phyloP scores from a whole-genome alignment of 257 asterid genomes.

The Solanum tarapatanum region DNA sequence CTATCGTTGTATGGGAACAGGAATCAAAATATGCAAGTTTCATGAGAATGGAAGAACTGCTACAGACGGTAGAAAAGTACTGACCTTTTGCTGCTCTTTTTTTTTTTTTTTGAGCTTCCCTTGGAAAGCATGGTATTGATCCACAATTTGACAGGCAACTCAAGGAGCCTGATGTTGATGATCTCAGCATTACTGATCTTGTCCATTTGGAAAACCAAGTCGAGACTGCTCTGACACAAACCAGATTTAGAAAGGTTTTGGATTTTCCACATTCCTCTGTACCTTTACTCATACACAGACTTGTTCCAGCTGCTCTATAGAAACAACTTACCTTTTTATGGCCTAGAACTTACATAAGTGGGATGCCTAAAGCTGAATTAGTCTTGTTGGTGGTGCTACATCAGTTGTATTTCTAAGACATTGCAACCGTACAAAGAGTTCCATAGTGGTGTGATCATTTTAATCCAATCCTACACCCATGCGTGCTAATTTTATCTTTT shows the following conservation, averaged over 20 bases:
- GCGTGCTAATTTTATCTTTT: neutral
- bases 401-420: neutral
- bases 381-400: neutral
- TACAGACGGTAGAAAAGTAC: slow-evolving; percentile 40
- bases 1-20: slow-evolving; percentile 14
- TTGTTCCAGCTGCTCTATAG: neutral
- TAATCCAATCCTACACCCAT: neutral
- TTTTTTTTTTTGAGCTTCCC: neutral
- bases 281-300: neutral
- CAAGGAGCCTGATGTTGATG: slow-evolving; percentile 21
- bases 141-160: slow-evolving; percentile 18
- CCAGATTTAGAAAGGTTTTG: slow-evolving; percentile 36
- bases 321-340: neutral
- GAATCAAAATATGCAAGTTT: slow-evolving; percentile 11
- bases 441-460: neutral
- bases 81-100: neutral
- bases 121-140: neutral
- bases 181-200: slow-evolving; percentile 30
- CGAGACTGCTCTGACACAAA: slow-evolving; percentile 31
- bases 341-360: neutral
- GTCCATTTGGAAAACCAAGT: slow-evolving; percentile 37
- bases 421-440: neutral
- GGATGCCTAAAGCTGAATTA: neutral
- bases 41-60: slow-evolving; percentile 29
- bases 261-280: neutral